Conservation (phyloP, 805 yeast genomes). For the Candida awuae region DNA sequence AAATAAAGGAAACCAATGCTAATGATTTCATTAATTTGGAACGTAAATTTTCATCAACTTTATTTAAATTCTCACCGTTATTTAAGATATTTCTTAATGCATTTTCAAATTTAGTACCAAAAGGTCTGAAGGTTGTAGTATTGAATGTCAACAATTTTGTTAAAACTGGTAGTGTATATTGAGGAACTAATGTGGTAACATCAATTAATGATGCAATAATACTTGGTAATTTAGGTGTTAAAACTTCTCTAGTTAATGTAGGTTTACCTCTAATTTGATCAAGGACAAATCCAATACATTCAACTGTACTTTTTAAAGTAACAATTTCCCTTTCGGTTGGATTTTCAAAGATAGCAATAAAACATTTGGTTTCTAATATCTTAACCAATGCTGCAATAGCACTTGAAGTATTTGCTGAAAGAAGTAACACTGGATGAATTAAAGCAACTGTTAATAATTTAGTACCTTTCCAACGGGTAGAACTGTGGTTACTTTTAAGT, state of each 20-base stretch:
- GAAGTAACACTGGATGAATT: slow-evolving; percentile 24
- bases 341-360: slow-evolving; percentile 25
- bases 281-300: slow-evolving; percentile 35
- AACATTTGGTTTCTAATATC: slow-evolving; percentile 32
- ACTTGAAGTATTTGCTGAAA: slow-evolving; percentile 35
- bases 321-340: slow-evolving; percentile 19
- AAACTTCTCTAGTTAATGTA: slow-evolving; percentile 70
- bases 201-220: slow-evolving; percentile 50
- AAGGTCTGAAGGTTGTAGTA: slow-evolving; percentile 78
- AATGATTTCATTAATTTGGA: slow-evolving; percentile 38
- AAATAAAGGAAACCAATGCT: slow-evolving; percentile 47
- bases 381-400: slow-evolving; percentile 36
- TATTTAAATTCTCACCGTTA: slow-evolving; percentile 29
- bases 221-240: slow-evolving; percentile 69
- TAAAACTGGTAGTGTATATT: slow-evolving; percentile 33
- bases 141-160: slow-evolving; percentile 43
- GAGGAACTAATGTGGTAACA: slow-evolving; percentile 32
- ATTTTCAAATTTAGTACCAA: slow-evolving; percentile 51
- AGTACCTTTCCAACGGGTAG: slow-evolving; percentile 52
- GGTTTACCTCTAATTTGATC: slow-evolving; percentile 67
- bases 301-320: slow-evolving; percentile 31
- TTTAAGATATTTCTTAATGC: slow-evolving; percentile 33
- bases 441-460: slow-evolving; percentile 35
- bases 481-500: slow-evolving; percentile 36
- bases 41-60: slow-evolving; percentile 35